phyloP scores from a whole-genome alignment of 495 filamentous ascomycete species.

The Delitschia confertaspora region DNA sequence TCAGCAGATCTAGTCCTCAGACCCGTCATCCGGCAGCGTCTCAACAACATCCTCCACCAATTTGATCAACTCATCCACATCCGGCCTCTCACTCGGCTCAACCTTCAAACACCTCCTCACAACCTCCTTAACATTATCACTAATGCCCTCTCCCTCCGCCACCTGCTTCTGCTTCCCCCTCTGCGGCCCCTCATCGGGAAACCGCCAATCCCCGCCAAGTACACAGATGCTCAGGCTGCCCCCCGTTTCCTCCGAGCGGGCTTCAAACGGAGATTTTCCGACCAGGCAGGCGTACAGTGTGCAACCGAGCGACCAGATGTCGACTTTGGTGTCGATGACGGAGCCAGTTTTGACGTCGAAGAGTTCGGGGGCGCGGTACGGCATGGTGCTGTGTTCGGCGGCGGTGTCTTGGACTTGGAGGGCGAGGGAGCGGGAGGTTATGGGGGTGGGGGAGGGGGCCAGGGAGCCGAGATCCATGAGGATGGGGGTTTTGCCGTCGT shows the following conservation, averaged over 20 bases:
- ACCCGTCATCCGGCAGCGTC: conserved; percentile 61
- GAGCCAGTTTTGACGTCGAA: conserved; percentile 96
- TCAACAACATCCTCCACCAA: conserved; percentile 69
- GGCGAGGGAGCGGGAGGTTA: conserved; percentile 84
- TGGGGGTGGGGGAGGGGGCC: conserved; percentile 78
- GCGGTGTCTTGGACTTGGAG: conserved; percentile 87
- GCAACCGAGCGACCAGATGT: conserved; percentile 96
- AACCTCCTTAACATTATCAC: conserved; percentile 70
- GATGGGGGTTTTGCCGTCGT: conserved; percentile 77
- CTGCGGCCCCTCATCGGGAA: conserved; percentile 65
- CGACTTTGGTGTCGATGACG: conserved; percentile 90
- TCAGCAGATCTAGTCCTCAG: conserved; percentile 27
- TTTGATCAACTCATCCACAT: conserved; percentile 79
- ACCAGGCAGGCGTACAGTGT: conserved; percentile 93
- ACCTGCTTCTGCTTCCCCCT: conserved; percentile 41
- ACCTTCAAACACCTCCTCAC: conserved; percentile 82
- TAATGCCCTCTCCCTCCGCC: conserved; percentile 56
- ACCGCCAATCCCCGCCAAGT: conserved; percentile 84
- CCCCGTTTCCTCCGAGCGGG: conserved; percentile 88
- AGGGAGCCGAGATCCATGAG: conserved; percentile 98
- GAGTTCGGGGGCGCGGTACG: conserved; percentile 92
- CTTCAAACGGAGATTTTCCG: conserved; percentile 94
- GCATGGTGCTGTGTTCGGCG: conserved; percentile 95
- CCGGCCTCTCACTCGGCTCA: conserved; percentile 84
- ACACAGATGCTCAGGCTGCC: conserved; percentile 88